These are phyloP conservation scores for Candida silvatica DNA, from an alignment of 805 yeast species.

Conservation along the genomic window DNA sequence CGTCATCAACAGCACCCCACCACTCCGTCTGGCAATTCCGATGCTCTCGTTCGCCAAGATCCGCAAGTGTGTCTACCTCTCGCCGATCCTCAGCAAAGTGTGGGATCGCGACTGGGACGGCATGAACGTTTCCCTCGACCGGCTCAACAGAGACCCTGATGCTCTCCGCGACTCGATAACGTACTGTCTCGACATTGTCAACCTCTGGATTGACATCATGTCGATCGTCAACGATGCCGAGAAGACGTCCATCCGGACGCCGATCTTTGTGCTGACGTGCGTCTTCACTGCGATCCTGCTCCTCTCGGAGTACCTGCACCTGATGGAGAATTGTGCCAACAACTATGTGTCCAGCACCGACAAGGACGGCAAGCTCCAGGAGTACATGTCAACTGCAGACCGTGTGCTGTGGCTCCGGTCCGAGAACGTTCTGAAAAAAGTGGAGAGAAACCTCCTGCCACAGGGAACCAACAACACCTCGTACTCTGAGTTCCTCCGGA, in stretches of 20 bases:
- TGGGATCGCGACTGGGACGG: constrained; percentile 62
- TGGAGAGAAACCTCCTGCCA: constrained; percentile 50
- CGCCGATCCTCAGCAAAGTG: constrained; percentile 52
- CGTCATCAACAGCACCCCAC: constrained; percentile 43
- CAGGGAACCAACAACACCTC: constrained; percentile 41
- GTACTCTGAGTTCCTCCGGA: constrained; percentile 49
- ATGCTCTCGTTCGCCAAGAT: constrained; percentile 59
- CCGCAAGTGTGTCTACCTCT: constrained; percentile 49
- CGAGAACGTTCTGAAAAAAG: constrained; percentile 48
- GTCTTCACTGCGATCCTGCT: constrained; percentile 54
- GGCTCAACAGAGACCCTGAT: constrained; percentile 45
- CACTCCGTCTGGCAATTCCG: constrained; percentile 58
- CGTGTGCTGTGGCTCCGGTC: constrained; percentile 59
- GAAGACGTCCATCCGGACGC: constrained; percentile 62
- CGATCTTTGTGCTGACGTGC: constrained; percentile 67
- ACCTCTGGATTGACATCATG: constrained; percentile 68
- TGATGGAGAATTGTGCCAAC: constrained; percentile 46
- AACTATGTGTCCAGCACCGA: constrained; percentile 21
- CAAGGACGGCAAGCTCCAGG: constrained; percentile 6
- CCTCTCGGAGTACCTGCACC: constrained; percentile 52
- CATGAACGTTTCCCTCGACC: constrained; percentile 47
- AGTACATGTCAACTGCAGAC: constrained; percentile 32
- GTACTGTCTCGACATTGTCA: constrained; percentile 49
- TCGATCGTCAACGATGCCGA: constrained; percentile 56
- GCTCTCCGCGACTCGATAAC: constrained; percentile 56